phyloP scores from a whole-genome alignment of 2,329 filamentous ascomycete genomes.

The Dactylonectria estremocensis region DNA sequence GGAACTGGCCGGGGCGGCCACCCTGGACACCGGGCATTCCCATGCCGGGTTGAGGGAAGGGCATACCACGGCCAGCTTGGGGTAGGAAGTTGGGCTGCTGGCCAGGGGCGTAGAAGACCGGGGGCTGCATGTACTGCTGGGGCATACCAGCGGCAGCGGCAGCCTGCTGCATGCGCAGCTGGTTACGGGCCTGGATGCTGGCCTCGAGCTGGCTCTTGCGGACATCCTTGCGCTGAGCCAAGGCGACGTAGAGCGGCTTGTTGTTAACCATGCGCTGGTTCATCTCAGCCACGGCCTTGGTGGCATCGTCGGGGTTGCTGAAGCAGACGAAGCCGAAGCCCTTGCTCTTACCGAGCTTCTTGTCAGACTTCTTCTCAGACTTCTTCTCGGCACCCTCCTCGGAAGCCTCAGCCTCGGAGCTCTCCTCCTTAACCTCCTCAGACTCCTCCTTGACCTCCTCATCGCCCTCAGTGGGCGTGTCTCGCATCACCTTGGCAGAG shows the following conservation, averaged over 20 bases:
- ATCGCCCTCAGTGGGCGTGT: slow-evolving; percentile 73
- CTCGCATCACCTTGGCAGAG: slow-evolving; percentile 99
- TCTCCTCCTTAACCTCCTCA: slow-evolving; percentile 65
- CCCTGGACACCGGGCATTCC: slow-evolving; percentile 81
- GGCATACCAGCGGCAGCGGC: slow-evolving; percentile 92
- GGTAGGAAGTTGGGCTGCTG: slow-evolving; percentile 81
- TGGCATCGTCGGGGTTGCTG: slow-evolving; percentile 98
- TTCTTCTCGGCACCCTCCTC: slow-evolving; percentile 70
- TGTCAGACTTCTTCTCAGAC: slow-evolving; percentile 70
- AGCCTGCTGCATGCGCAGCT: slow-evolving; percentile 97
- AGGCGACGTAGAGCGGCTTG: slow-evolving; percentile 97
- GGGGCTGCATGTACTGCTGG: slow-evolving; percentile 88
- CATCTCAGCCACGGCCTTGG: slow-evolving; percentile 99
- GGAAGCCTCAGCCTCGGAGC: slow-evolving; percentile 61
- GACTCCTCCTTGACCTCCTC: slow-evolving; percentile 70
- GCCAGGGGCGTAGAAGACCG: slow-evolving; percentile 92
- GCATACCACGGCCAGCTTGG: slow-evolving; percentile 75
- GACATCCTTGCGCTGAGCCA: slow-evolving; percentile 99
- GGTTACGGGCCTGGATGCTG: slow-evolving; percentile 99
- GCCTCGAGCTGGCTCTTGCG: slow-evolving; percentile 99
- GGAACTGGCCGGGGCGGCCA: slow-evolving; percentile 89
- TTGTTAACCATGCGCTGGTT: slow-evolving; percentile 99
- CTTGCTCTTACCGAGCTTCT: slow-evolving; percentile 96
- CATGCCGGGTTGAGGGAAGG: slow-evolving; percentile 76
- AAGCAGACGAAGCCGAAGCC: slow-evolving; percentile 99